Percentiles rank a stretch among this genome's conserved stretches.
phyloP scores from a whole-genome alignment of 306 rosid species.

The Rosa lucieae region DNA sequence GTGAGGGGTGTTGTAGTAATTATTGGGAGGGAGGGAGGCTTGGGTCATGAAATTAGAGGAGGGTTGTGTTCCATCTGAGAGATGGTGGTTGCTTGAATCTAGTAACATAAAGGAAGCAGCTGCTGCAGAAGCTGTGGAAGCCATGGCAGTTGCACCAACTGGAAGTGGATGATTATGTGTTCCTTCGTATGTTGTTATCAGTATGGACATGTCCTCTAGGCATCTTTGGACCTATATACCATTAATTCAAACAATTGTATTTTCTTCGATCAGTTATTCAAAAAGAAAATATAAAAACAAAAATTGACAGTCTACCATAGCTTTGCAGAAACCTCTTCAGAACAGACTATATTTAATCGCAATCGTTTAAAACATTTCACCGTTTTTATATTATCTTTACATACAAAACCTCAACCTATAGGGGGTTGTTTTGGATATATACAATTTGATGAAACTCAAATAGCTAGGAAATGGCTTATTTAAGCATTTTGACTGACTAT shows the following conservation, averaged over 20 bases:
- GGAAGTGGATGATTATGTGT: slow-evolving; percentile 96
- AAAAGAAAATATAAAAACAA: no score
- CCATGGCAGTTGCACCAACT: slow-evolving; percentile 93
- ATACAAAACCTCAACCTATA: neutral
- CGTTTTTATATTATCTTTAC: neutral
- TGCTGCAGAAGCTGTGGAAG: slow-evolving; percentile 66
- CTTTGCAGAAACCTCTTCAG: neutral
- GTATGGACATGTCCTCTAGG: slow-evolving; percentile 89
- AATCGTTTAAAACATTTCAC: neutral
- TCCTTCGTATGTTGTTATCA: slow-evolving; percentile 95
- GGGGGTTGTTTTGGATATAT: neutral
- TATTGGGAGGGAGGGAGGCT: slow-evolving; percentile 25
- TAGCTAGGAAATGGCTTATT: neutral
- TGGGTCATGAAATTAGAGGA: slow-evolving; percentile 36
- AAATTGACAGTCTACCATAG: neutral
- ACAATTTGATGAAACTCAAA: neutral
- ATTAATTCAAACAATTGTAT: neutral
- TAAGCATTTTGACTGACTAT: neutral
- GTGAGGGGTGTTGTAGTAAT: slow-evolving; percentile 19
- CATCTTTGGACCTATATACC: slow-evolving; percentile 86
- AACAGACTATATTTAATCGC: neutral
- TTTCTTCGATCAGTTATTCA: neutral
- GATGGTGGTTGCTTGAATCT: slow-evolving; percentile 50
- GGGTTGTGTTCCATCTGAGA: slow-evolving; percentile 21
- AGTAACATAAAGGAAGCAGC: slow-evolving; percentile 60